Percentiles rank a stretch among this genome's conserved stretches.
Evolutionary conservation across 1,139 yeast genomes (phyloP).

Genomic region (Blastobotrys buckinghamii): DNA sequence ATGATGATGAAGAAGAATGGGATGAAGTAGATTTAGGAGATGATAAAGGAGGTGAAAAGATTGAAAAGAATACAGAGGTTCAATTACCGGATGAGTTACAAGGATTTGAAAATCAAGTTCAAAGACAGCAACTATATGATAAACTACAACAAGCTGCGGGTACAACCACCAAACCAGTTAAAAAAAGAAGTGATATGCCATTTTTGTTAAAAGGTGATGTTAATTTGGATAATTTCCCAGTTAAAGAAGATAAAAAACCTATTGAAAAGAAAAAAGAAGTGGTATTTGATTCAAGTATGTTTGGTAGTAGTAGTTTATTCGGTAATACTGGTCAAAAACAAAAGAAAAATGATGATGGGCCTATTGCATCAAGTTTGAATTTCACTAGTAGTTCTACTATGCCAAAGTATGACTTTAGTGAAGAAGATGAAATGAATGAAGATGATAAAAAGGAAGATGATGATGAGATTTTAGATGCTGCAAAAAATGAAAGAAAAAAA

Average conservation of each 20-base stretch:
- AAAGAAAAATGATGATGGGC: background rate
- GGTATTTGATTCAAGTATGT: background rate
- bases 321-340: background rate
- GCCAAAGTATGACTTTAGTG: background rate
- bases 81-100: conserved; percentile 22
- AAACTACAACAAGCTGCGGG: conserved; percentile 14
- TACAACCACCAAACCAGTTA: background rate
- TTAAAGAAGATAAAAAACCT: background rate
- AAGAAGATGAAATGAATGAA: background rate
- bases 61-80: background rate
- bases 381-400: background rate
- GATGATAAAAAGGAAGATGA: background rate
- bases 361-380: background rate
- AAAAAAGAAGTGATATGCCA: conserved; percentile 2
- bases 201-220: conserved; percentile 8
- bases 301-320: conserved; percentile 1
- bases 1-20: conserved; percentile 60
- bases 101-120: conserved; percentile 25
- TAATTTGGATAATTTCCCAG: background rate
- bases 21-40: background rate
- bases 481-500: background rate
- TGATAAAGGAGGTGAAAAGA: background rate
- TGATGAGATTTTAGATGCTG: background rate
- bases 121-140: conserved; percentile 25
- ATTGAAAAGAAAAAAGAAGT: background rate